These are phyloP conservation scores for Globisporangium cylindrosporum DNA, from an alignment of 352 stramenopile species.

Conservation along the genomic window DNA sequence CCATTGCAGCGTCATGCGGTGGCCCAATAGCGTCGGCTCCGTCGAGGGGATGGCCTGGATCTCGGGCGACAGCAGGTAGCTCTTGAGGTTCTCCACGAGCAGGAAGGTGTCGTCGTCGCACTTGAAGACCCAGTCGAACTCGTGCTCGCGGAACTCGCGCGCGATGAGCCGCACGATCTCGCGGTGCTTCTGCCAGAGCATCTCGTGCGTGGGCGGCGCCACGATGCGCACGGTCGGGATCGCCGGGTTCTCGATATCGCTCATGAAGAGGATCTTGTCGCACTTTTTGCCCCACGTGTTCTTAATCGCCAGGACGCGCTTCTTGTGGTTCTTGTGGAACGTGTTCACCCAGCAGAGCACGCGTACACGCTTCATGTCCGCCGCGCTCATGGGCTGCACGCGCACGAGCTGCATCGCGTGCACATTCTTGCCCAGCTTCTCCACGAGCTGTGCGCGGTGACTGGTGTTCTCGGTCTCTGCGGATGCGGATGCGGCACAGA, in stretches of 20 bases:
- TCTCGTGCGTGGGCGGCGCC: slow-evolving; percentile 66
- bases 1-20: slow-evolving; percentile 86
- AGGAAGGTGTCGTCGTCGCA: slow-evolving; percentile 88
- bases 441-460: slow-evolving; percentile 23
- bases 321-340: slow-evolving; percentile 72
- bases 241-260: slow-evolving; percentile 57
- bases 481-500: background rate
- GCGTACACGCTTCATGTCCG: slow-evolving; percentile 39
- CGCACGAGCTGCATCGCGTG: slow-evolving; percentile 67
- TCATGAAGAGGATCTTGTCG: slow-evolving; percentile 89
- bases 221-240: slow-evolving; percentile 66
- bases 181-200: slow-evolving; percentile 83
- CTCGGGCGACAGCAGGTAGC: slow-evolving; percentile 51
- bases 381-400: slow-evolving; percentile 45
- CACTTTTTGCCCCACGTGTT: slow-evolving; percentile 75
- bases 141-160: slow-evolving; percentile 51
- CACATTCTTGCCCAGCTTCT: slow-evolving; percentile 56
- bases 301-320: slow-evolving; percentile 62
- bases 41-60: slow-evolving; percentile 31
- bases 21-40: slow-evolving; percentile 62
- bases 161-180: slow-evolving; percentile 73
- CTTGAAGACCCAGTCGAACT: slow-evolving; percentile 89
- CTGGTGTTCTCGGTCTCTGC: background rate
- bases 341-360: slow-evolving; percentile 87
- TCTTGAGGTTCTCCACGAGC: slow-evolving; percentile 84